Percentiles rank a stretch among this genome's conserved stretches.
phyloP scores from a whole-genome alignment of 768 basidiomycete genomes.

The Podaxis pistillaris region DNA sequence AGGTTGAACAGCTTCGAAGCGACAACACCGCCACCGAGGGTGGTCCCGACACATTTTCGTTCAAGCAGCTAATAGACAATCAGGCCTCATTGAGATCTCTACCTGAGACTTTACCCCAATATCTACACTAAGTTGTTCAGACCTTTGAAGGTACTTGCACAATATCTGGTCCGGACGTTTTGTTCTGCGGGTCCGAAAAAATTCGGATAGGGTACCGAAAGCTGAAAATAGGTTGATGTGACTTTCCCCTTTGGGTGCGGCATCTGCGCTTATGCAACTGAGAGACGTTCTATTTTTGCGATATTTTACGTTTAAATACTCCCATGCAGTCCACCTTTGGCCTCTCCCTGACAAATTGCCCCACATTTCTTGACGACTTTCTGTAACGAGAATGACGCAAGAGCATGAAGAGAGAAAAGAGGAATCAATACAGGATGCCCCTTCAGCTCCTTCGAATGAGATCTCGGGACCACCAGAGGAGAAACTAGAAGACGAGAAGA shows the following conservation, averaged over 20 bases:
- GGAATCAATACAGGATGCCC: background rate
- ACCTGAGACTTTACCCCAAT: conserved; percentile 54
- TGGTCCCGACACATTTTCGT: conserved; percentile 28
- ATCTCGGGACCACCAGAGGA: background rate
- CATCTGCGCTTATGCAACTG: background rate
- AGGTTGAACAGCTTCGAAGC: conserved; percentile 61
- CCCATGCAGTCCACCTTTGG: background rate
- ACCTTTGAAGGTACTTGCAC: background rate
- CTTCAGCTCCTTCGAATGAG: background rate
- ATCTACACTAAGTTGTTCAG: conserved; percentile 27
- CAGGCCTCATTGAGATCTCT: conserved; percentile 42
- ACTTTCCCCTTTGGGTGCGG: background rate
- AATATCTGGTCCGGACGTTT: background rate
- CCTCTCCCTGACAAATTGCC: background rate
- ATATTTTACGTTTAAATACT: background rate
- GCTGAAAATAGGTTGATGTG: background rate
- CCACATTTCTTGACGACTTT: background rate
- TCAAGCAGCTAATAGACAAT: conserved; percentile 36
- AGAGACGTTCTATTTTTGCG: background rate
- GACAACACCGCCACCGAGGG: conserved; percentile 52
- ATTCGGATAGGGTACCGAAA: background rate
- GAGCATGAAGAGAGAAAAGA: background rate
- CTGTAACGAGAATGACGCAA: background rate
- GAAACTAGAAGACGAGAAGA: background rate
- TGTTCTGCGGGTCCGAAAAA: background rate